Conservation (phyloP, 768 basidiomycete genomes). For the Auricularia sp. region DNA sequence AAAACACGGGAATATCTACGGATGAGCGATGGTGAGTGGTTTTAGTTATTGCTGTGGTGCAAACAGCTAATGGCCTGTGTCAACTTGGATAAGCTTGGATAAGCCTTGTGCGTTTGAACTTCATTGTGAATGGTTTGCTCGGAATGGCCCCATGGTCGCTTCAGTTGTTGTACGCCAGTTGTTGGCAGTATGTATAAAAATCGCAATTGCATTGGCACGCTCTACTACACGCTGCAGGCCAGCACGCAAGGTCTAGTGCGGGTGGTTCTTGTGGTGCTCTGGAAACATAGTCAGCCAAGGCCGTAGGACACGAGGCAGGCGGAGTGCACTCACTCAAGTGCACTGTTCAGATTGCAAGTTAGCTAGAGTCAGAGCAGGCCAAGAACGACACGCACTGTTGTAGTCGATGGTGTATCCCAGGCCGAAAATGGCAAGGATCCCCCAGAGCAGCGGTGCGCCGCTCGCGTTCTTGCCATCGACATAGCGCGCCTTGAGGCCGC, state of each 20-base stretch:
- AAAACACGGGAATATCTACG: constrained; percentile 49
- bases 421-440: constrained; percentile 57
- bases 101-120: too few relatives aligned
- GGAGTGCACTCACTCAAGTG: constrained; percentile 59
- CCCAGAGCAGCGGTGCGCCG: constrained; percentile 52
- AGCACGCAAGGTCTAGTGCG: constrained; percentile 41
- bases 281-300: constrained; percentile 5
- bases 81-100: too few relatives aligned
- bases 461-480: constrained; percentile 84
- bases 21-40: not conserved
- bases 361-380: not conserved
- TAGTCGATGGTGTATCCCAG: constrained; percentile 85
- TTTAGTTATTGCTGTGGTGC: too few relatives aligned
- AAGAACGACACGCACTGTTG: constrained; percentile 53
- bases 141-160: too few relatives aligned
- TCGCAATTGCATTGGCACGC: not conserved
- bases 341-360: constrained; percentile 36
- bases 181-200: too few relatives aligned
- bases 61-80: not conserved
- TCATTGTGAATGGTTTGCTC: too few relatives aligned
- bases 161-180: too few relatives aligned
- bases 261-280: constrained; percentile 89
- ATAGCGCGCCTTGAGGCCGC: constrained; percentile 69
- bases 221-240: not conserved
- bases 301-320: not conserved